Evolutionary conservation across 345 rosid species (phyloP).

Genomic region (Arabidopsis thaliana): DNA sequence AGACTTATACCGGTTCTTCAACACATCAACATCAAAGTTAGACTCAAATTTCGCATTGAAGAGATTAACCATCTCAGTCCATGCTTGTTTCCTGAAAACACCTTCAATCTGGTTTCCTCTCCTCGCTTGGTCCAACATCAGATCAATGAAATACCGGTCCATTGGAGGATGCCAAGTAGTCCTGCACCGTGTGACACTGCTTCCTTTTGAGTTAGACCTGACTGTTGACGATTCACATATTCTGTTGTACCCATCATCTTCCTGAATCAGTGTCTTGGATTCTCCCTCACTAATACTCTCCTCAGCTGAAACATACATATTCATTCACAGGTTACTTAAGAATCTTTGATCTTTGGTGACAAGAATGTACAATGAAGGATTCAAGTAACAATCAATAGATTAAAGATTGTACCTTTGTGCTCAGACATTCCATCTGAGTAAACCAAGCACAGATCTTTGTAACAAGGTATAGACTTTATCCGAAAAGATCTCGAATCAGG

Average conservation of each 20-base stretch:
- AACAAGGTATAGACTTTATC: slow-evolving; percentile 70
- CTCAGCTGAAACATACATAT: slow-evolving; percentile 28
- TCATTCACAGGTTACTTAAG: neutral
- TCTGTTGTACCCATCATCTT: slow-evolving; percentile 50
- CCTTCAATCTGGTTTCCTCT: slow-evolving; percentile 83
- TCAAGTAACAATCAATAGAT: slow-evolving; percentile 2
- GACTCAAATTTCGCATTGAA: slow-evolving; percentile 78
- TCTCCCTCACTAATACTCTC: slow-evolving; percentile 33
- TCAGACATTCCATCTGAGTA: slow-evolving; percentile 55
- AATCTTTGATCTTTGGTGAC: neutral
- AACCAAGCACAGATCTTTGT: slow-evolving; percentile 66
- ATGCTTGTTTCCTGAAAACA: slow-evolving; percentile 74
- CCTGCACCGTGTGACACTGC: slow-evolving; percentile 50
- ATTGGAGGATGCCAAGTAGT: slow-evolving; percentile 89
- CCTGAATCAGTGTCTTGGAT: slow-evolving; percentile 43
- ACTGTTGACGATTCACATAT: slow-evolving; percentile 41
- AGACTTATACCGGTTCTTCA: slow-evolving; percentile 86
- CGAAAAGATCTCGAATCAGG: slow-evolving; percentile 69
- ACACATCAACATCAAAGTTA: slow-evolving; percentile 64
- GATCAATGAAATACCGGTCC: slow-evolving; percentile 79
- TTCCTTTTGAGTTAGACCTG: slow-evolving; percentile 34
- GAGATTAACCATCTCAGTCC: slow-evolving; percentile 71
- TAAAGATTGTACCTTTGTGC: slow-evolving; percentile 55
- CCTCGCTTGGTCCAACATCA: slow-evolving; percentile 76
- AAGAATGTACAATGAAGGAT: neutral